Evolutionary conservation across 495 filamentous ascomycete genomes (phyloP).

Genomic region (Xylaria scruposa): DNA sequence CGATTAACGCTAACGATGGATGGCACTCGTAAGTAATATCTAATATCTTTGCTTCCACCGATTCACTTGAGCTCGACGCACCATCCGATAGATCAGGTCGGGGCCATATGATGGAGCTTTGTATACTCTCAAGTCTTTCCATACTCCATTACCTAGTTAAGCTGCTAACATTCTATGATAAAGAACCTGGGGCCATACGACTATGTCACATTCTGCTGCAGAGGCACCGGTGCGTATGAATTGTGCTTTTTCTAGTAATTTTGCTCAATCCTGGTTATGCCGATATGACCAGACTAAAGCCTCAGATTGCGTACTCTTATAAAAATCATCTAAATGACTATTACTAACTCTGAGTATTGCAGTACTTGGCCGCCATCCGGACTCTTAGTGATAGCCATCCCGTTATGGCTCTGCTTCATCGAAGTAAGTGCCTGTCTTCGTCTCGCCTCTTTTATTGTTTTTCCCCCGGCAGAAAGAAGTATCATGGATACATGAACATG

Average conservation of each 20-base stretch:
- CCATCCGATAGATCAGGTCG: not conserved
- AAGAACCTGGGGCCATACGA: constrained; percentile 40
- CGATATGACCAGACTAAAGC: no score
- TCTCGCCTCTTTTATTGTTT: constrained; percentile 14
- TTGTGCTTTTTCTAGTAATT: no score
- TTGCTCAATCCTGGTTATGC: no score
- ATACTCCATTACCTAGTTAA: not conserved
- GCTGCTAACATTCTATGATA: not conserved
- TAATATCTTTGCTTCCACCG: not conserved
- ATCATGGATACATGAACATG: not conserved
- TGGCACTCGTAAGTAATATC: constrained; percentile 33
- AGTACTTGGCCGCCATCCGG: constrained; percentile 41
- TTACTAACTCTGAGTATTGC: no score
- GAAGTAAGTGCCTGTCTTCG: constrained; percentile 36
- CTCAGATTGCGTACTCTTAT: no score
- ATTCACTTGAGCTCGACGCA: not conserved
- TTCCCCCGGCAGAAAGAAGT: not conserved
- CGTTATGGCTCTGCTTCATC: constrained; percentile 39
- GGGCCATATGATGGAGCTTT: not conserved
- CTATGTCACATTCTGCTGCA: constrained; percentile 40
- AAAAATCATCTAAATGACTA: no score
- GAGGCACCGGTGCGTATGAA: constrained; percentile 34
- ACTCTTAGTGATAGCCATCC: constrained; percentile 41
- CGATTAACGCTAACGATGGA: constrained; percentile 49
- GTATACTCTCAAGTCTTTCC: not conserved